Base-by-base conservation (phyloP, 176 grass and related monocot species). In the Triticum timopheevii region DNA sequence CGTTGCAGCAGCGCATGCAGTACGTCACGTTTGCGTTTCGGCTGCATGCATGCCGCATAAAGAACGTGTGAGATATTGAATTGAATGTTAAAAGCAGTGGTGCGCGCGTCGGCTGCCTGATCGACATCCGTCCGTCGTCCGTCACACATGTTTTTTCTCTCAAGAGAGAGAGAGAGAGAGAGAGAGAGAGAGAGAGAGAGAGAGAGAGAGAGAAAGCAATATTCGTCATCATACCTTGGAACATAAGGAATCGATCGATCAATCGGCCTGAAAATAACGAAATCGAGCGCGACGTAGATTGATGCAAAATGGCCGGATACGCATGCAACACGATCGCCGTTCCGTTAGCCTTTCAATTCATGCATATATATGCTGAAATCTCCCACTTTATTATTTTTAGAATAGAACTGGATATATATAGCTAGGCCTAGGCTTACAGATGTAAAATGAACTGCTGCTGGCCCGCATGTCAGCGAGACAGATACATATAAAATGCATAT, bases 281-380 rank as follows among this genome's bases (percentile, higher is more conserved):
- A 86, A 59, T 59, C 31, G 85, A 90, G 44, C 61, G 65, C 4
- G 74, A 83, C 56, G 42, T 76, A 22, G 56, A 59, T 59, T 59
- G 56, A n/a, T 39, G 45, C 5, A 49, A 4, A 13, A 50, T 69
- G 11, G 49, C 61, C 35, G 19, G 13, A 61, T 83, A 12, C 13
- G 22, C 8, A 19, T 22, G 33, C 8, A 30, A 61, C 6, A 73
- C 44, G 24, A 64, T 44, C 56, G 20, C 25, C 40, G 45, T 87
- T 86, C 40, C 67, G 84, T 87, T 90, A 87, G 80, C 34, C 73
- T 87, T 44, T 83, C 89, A 35, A 79, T 90, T 86, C 64, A 69
- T 78, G 30, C 64, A 76, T 54, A 49, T 40, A 40, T 40, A 58
- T 28, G 69, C 13, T 13, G 47, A 62, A 71, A 72, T 50, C 12